Conservation (phyloP, 2,329 filamentous ascomycete species). For the Ophiostoma australiae region DNA sequence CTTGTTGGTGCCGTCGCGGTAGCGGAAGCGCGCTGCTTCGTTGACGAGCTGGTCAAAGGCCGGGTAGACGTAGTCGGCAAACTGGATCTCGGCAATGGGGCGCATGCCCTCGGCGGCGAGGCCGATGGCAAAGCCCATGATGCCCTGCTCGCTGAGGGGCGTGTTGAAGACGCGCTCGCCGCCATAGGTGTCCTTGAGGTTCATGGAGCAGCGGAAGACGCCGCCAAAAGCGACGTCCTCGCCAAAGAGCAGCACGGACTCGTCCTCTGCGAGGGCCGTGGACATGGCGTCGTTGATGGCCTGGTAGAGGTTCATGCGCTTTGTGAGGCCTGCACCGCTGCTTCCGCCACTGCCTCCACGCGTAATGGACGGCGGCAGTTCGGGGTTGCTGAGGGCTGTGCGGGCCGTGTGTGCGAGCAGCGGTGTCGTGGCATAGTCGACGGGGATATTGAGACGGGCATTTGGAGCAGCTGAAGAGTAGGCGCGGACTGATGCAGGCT, state of each 20-base stretch:
- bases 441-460: constrained; percentile 72
- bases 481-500: background rate
- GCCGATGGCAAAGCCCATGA: constrained; percentile 89
- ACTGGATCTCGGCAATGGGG: constrained; percentile 90
- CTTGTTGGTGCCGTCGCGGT: constrained; percentile 59
- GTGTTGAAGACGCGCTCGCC: constrained; percentile 92
- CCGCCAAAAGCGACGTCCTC: constrained; percentile 97
- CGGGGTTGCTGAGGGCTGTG: constrained; percentile 62
- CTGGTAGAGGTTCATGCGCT: constrained; percentile 89
- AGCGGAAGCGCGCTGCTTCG: constrained; percentile 83
- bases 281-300: constrained; percentile 86
- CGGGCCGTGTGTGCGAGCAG: constrained; percentile 76
- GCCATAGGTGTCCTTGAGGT: constrained; percentile 81
- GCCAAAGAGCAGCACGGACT: constrained; percentile 84
- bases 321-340: constrained; percentile 61
- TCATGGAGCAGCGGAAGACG: constrained; percentile 92
- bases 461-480: constrained; percentile 54
- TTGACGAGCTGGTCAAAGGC: constrained; percentile 94
- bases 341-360: constrained; percentile 37
- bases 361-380: constrained; percentile 52
- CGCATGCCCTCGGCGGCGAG: constrained; percentile 86
- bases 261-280: constrained; percentile 75
- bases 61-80: constrained; percentile 89
- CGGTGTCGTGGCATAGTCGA: constrained; percentile 79
- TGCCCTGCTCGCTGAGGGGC: constrained; percentile 87